These are phyloP conservation scores for Astragalus glycyphyllos DNA, from an alignment of 306 rosid genomes.

Conservation along the genomic window DNA sequence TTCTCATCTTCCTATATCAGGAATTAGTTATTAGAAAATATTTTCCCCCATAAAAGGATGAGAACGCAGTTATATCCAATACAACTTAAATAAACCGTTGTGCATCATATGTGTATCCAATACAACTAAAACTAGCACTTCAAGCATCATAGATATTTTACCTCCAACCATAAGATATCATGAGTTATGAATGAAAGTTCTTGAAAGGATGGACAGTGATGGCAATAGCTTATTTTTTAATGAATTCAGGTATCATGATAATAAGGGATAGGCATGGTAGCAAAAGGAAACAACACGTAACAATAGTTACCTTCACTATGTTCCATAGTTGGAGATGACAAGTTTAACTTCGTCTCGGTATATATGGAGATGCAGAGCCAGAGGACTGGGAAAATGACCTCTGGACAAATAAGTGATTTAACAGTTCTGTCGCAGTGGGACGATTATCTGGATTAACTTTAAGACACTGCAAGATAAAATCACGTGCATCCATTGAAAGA, in stretches of 20 bases:
- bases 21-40: conserved; percentile 19
- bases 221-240: conserved; percentile 1
- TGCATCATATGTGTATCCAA: conserved; percentile 18
- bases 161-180: neutral
- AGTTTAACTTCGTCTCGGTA: conserved; percentile 49
- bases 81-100: conserved; percentile 9
- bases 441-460: conserved; percentile 71
- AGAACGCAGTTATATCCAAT: neutral
- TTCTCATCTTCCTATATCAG: conserved; percentile 31
- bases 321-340: conserved; percentile 38
- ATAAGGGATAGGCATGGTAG: conserved; percentile 17
- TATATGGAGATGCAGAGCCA: conserved; percentile 74
- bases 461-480: conserved; percentile 74
- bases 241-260: neutral
- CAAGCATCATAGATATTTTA: conserved; percentile 22
- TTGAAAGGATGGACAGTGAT: conserved; percentile 14
- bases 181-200: conserved; percentile 20
- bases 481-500: conserved; percentile 75
- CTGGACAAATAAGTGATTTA: conserved; percentile 74
- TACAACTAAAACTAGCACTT: conserved; percentile 16
- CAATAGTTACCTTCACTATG: conserved; percentile 54
- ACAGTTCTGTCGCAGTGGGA: conserved; percentile 71
- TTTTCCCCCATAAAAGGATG: conserved; percentile 12
- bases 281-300: conserved; percentile 4
- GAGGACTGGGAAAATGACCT: conserved; percentile 58